phyloP scores from a whole-genome alignment of 257 asterid genomes.

The Parsonsia alboflavescens region DNA sequence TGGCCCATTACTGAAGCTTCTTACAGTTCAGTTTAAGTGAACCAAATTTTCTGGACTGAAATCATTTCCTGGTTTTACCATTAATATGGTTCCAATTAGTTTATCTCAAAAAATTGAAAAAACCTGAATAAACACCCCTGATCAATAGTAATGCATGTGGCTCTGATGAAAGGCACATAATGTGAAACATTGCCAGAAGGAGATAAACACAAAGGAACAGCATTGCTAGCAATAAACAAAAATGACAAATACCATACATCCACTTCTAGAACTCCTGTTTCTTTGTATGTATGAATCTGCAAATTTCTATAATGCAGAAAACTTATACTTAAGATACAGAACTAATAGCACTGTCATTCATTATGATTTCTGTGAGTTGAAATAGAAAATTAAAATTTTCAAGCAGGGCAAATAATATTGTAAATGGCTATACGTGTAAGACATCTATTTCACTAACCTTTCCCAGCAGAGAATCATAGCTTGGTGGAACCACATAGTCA shows the following conservation, averaged over 20 bases:
- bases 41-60: no score
- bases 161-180: background rate
- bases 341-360: background rate
- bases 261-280: background rate
- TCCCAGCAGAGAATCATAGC: constrained; percentile 96
- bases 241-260: background rate
- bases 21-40: no score
- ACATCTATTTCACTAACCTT: constrained; percentile 43
- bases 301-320: background rate
- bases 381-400: background rate
- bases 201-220: background rate
- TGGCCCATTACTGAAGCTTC: no score
- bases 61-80: no score
- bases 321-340: background rate
- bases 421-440: background rate
- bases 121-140: no score
- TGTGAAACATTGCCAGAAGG: background rate
- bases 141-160: background rate
- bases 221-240: background rate
- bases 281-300: background rate
- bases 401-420: background rate
- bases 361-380: background rate
- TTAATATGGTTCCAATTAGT: no score
- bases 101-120: no score
- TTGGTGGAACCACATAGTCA: constrained; percentile 97